A percentile compares a stretch with the other conserved stretches of the same genome.
phyloP scores from a whole-genome alignment of 345 rosid species.

The Eucalyptus cladocalyx region DNA sequence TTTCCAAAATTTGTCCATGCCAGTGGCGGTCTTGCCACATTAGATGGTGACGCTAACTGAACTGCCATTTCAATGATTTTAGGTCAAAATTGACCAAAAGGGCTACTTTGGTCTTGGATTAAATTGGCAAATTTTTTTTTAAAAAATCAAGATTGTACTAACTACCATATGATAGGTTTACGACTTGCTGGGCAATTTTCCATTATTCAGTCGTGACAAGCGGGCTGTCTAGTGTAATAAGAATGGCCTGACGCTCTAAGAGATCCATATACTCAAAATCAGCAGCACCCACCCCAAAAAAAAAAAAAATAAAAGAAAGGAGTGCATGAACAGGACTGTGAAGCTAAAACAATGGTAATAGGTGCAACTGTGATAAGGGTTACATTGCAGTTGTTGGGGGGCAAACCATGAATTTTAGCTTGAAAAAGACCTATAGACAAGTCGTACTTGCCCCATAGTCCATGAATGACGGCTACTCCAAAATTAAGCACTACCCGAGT shows the following conservation, averaged over 20 bases:
- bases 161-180: background rate
- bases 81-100: too few species aligned
- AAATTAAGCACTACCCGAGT: background rate
- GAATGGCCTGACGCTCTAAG: background rate
- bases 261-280: background rate
- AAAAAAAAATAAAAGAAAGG: rapidly evolving
- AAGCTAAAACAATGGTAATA: too few species aligned
- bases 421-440: rapidly evolving
- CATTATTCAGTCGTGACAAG: too few species aligned
- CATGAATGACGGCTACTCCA: too few species aligned
- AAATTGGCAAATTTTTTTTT: too few species aligned
- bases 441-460: background rate
- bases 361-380: background rate
- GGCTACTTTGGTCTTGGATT: too few species aligned
- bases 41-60: rapidly evolving
- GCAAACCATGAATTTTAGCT: background rate
- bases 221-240: background rate
- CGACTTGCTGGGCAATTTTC: too few species aligned
- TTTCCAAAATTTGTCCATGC: too few species aligned
- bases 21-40: rapidly evolving
- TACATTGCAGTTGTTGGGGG: background rate
- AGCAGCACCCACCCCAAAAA: too few species aligned
- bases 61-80: too few species aligned
- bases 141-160: too few species aligned
- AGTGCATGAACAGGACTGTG: background rate